Percentiles rank a stretch among this genome's conserved stretches.
Evolutionary conservation across 208 protist genomes (phyloP).

Genomic region (Leishmania arabica): DNA sequence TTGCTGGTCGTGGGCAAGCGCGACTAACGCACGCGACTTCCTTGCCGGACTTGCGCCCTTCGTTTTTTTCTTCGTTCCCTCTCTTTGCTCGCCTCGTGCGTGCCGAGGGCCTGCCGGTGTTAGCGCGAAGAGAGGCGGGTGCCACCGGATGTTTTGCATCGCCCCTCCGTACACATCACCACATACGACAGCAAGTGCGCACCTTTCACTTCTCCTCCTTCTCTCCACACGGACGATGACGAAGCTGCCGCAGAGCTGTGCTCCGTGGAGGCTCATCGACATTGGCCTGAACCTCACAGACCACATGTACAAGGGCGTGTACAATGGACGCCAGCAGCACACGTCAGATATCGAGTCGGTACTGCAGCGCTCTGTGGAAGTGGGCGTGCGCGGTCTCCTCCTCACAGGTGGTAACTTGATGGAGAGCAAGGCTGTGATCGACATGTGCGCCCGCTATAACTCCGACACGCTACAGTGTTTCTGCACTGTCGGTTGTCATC

Average conservation of each 20-base stretch:
- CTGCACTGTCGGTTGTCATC: conserved; percentile 90
- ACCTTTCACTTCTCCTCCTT: not conserved
- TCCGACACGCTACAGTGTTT: conserved; percentile 40
- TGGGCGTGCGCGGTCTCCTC: conserved; percentile 72
- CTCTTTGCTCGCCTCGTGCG: not conserved
- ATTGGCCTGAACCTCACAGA: conserved; percentile 90
- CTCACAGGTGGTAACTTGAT: conserved; percentile 68
- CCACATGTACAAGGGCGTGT: conserved; percentile 77
- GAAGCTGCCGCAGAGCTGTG: conserved; percentile 11
- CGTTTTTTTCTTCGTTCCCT: not conserved
- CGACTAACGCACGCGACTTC: not conserved
- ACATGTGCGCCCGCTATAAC: conserved; percentile 58
- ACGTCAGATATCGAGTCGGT: conserved; percentile 58
- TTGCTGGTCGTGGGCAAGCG: not conserved
- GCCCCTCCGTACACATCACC: not conserved
- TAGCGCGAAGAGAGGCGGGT: not conserved
- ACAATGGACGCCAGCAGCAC: conserved; percentile 63
- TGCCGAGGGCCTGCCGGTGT: not conserved
- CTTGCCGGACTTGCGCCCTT: not conserved
- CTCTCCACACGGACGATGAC: conserved; percentile 6
- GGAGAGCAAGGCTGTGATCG: conserved; percentile 62
- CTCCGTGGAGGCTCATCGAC: conserved; percentile 68
- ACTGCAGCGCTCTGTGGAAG: conserved; percentile 46
- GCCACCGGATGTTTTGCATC: not conserved
- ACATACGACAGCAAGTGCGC: not conserved